Conservation (phyloP, 306 rosid species). For the Prunus mongolica region DNA sequence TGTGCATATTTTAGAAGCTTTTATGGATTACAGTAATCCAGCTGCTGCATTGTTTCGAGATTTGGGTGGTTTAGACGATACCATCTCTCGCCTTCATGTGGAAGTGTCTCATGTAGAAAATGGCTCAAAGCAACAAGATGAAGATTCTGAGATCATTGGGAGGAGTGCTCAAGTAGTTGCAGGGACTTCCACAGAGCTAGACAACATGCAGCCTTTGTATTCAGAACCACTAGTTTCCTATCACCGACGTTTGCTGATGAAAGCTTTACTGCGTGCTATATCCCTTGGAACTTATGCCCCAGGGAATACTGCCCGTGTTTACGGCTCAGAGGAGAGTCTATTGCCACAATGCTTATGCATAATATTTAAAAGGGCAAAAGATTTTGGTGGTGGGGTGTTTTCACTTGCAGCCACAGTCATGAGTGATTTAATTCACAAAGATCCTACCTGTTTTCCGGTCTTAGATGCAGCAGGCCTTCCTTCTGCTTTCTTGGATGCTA, state of each 20-base stretch:
- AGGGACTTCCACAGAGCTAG: constrained; percentile 51
- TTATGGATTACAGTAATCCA: constrained; percentile 97
- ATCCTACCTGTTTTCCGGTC: constrained; percentile 90
- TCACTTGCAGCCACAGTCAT: constrained; percentile 95
- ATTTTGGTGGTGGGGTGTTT: constrained; percentile 97
- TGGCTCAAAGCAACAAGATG: constrained; percentile 64
- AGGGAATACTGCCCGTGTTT: constrained; percentile 70
- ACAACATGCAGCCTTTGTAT: constrained; percentile 71
- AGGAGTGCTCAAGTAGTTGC: constrained; percentile 44
- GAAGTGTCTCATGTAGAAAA: constrained; percentile 83
- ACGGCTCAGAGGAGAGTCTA: constrained; percentile 87
- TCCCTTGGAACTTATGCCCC: constrained; percentile 96
- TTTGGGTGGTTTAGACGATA: constrained; percentile 96
- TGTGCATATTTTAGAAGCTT: constrained; percentile 92
- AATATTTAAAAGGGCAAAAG: constrained; percentile 78
- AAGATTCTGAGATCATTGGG: constrained; percentile 43
- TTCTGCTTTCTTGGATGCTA: constrained; percentile 87
- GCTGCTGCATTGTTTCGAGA: constrained; percentile 95
- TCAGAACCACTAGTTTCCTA: constrained; percentile 76
- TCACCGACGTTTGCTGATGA: constrained; percentile 80
- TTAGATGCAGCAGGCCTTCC: constrained; percentile 93
- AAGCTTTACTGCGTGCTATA: constrained; percentile 91
- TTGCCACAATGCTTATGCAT: constrained; percentile 80
- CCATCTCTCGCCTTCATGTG: constrained; percentile 78
- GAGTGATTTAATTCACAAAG: constrained; percentile 97